These are phyloP conservation scores for Lactarius tabidus DNA, from an alignment of 768 basidiomycete genomes.

Conservation along the genomic window DNA sequence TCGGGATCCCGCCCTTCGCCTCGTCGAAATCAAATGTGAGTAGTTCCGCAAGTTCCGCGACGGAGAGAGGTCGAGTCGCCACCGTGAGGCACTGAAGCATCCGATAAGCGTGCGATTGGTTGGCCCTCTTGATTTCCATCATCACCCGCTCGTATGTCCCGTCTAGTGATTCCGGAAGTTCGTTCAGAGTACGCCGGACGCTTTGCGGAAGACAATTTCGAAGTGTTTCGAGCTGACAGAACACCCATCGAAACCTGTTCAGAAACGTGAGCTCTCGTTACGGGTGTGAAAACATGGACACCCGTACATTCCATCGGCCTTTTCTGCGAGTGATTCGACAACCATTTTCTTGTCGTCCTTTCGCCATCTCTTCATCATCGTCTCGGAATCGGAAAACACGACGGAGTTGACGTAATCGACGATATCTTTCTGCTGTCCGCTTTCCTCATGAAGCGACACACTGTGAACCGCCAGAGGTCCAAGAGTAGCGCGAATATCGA, in stretches of 20 bases:
- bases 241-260: background rate
- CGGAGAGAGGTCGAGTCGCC: no score
- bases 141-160: no score
- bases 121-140: no score
- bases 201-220: no score
- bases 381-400: background rate
- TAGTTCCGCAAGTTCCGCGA: no score
- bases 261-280: background rate
- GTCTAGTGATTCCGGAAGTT: no score
- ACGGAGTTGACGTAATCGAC: background rate
- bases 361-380: background rate
- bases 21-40: no score
- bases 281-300: background rate
- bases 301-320: background rate
- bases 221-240: no score
- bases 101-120: no score
- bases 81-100: no score
- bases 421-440: background rate
- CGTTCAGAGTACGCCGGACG: no score
- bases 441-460: background rate
- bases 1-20: no score
- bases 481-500: background rate
- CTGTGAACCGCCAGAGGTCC: background rate
- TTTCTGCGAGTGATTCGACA: background rate
- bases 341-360: background rate